Percentiles rank a stretch among this genome's conserved stretches.
Conservation (phyloP, 1,284 basidiomycete species). For the Trametes hirsuta region DNA sequence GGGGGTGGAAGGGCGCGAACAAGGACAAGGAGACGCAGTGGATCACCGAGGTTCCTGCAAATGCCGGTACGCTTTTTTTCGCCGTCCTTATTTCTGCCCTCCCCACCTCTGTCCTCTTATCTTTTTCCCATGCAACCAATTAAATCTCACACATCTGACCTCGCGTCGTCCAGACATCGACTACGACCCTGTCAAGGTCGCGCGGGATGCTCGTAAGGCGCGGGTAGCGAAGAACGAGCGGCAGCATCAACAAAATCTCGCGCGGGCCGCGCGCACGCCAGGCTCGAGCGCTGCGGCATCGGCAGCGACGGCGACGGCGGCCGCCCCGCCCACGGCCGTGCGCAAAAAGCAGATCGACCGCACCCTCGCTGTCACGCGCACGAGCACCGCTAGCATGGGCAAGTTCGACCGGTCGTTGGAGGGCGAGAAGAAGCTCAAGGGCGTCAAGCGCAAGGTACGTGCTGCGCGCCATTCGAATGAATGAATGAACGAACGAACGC, state of each 20-base stretch:
- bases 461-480: too few species aligned
- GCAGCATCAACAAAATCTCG: conserved; percentile 81
- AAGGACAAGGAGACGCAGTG: conserved; percentile 89
- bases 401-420: conserved; percentile 88
- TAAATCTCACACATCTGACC: not conserved
- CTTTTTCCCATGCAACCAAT: not conserved
- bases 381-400: conserved; percentile 93
- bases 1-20: conserved; percentile 93
- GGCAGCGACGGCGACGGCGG: too few species aligned
- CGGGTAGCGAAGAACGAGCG: conserved; percentile 86
- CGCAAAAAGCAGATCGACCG: conserved; percentile 80
- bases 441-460: conserved; percentile 90
- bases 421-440: conserved; percentile 87
- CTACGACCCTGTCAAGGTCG: conserved; percentile 78
- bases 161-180: conserved; percentile 56
- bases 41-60: conserved; percentile 88
- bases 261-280: conserved; percentile 50
- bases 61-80: conserved; percentile 67
- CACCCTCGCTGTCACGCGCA: conserved; percentile 78
- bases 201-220: conserved; percentile 78
- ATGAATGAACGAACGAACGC: not conserved
- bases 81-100: not conserved
- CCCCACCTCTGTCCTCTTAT: too few species aligned
- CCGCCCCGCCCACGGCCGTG: conserved; percentile 35
- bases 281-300: conserved; percentile 18